A percentile compares a stretch with the other conserved stretches of the same genome.
Evolutionary conservation across 305 asterid species (phyloP).

Genomic region (Fraxinus dipetala): DNA sequence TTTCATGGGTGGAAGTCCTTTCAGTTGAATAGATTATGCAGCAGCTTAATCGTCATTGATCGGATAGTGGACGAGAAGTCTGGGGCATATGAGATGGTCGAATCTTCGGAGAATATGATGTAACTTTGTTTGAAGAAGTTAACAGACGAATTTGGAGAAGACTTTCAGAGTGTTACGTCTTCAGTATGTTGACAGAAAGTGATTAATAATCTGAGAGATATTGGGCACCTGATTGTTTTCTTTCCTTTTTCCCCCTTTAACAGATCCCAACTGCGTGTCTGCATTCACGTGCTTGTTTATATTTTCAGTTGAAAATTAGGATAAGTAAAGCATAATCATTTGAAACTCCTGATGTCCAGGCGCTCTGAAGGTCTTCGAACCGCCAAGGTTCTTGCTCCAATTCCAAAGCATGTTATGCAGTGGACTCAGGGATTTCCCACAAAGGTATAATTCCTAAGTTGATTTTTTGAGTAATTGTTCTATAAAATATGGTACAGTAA

Average conservation of each 20-base stretch:
- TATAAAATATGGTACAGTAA: not conserved
- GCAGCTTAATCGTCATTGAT: not conserved
- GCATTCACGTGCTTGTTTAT: not conserved
- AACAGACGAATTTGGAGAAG: not conserved
- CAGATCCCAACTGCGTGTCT: not conserved
- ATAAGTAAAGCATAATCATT: constrained; percentile 6
- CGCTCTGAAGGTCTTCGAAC: constrained; percentile 81
- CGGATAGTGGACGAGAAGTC: not conserved
- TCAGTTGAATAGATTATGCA: not conserved
- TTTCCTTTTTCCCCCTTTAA: not conserved
- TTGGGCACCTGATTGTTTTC: not conserved
- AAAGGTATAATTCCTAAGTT: constrained; percentile 47
- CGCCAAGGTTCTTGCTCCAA: constrained; percentile 78
- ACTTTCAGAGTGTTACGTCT: not conserved
- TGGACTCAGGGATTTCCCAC: constrained; percentile 90
- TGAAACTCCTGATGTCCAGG: constrained; percentile 47
- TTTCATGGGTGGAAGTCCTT: not conserved
- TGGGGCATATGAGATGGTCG: not conserved
- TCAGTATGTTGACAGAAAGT: not conserved
- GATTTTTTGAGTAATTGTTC: not conserved
- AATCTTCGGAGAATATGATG: not conserved
- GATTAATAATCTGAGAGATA: not conserved
- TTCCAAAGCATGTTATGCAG: constrained; percentile 85
- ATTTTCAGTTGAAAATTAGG: constrained; percentile 9
- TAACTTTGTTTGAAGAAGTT: not conserved